These are phyloP conservation scores for Neoboletus brunneissimus DNA, from an alignment of 768 basidiomycete species.

Conservation along the genomic window DNA sequence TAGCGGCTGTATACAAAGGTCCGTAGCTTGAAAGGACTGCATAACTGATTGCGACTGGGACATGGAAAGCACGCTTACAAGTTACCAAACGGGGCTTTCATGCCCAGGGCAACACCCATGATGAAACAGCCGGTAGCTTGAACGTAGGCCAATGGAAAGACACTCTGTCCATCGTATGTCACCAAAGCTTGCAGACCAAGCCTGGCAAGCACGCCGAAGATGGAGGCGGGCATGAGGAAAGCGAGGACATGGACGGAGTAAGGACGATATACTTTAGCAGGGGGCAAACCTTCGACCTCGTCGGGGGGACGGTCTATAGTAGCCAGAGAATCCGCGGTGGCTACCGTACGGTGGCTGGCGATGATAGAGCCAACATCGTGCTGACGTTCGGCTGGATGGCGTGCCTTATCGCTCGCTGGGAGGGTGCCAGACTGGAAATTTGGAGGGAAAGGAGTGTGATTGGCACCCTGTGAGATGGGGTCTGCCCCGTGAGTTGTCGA, in stretches of 20 bases:
- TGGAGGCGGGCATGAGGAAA: conserved; percentile 75
- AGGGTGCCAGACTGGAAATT: not conserved
- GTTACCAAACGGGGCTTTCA: conserved; percentile 69
- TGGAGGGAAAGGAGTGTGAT: not conserved
- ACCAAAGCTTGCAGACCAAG: conserved; percentile 74
- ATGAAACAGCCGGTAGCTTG: conserved; percentile 88
- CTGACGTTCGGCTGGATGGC: conserved; percentile 7
- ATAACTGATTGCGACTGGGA: conserved; percentile 7
- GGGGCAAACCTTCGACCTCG: conserved; percentile 31
- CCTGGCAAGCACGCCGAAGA: conserved; percentile 81
- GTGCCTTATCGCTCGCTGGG: conserved; percentile 2
- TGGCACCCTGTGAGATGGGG: not conserved
- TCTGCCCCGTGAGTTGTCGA: not conserved
- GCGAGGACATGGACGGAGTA: conserved; percentile 62
- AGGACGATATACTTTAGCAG: conserved; percentile 44
- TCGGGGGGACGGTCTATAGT: conserved; percentile 42
- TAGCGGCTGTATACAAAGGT: conserved; percentile 82
- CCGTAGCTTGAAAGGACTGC: conserved; percentile 57
- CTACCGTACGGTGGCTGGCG: conserved; percentile 33
- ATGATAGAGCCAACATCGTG: conserved; percentile 35
- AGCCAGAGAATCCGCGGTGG: conserved; percentile 38
- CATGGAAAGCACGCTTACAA: conserved; percentile 53
- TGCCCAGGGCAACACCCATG: conserved; percentile 77
- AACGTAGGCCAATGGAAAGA: conserved; percentile 81
- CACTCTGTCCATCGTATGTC: conserved; percentile 67